Evolutionary conservation across 345 rosid species (phyloP).

Genomic region (Hypericum androsaemum): DNA sequence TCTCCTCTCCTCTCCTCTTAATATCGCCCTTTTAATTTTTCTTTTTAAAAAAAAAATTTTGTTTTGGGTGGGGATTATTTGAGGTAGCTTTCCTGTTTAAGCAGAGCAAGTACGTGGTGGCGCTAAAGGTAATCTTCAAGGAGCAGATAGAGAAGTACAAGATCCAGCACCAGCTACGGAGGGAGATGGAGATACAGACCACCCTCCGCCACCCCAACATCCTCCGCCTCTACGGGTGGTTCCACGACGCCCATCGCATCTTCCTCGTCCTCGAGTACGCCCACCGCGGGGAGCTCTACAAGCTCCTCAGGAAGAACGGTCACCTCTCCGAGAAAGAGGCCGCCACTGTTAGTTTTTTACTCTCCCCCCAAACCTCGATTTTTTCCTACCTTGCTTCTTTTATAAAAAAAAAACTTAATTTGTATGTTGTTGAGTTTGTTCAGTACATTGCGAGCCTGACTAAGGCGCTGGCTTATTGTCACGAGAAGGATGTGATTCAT

Average conservation of each 20-base stretch:
- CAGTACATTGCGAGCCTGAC: conserved; percentile 90
- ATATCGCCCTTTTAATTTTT: neutral
- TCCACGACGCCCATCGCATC: conserved; percentile 59
- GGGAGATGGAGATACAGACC: conserved; percentile 90
- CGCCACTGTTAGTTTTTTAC: conserved; percentile 46
- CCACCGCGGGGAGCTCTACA: conserved; percentile 77
- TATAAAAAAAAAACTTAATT: neutral
- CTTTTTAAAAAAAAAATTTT: neutral
- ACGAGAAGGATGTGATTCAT: conserved; percentile 84
- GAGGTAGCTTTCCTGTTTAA: neutral
- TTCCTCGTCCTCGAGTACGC: conserved; percentile 96
- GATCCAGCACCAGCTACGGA: conserved; percentile 66
- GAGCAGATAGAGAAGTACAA: conserved; percentile 77
- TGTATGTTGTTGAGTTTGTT: conserved; percentile 5
- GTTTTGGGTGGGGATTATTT: neutral
- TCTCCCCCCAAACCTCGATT: neutral
- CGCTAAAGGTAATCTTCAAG: conserved; percentile 81
- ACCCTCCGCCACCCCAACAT: conserved; percentile 62
- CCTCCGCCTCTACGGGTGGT: conserved; percentile 82
- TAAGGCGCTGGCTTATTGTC: conserved; percentile 82
- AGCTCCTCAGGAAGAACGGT: conserved; percentile 47
- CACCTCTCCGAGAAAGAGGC: conserved; percentile 59
- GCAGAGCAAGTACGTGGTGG: conserved; percentile 69
- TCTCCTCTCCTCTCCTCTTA: neutral
- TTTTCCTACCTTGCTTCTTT: neutral